Conservation (phyloP, 768 basidiomycete species). For the Galerina sulciceps region DNA sequence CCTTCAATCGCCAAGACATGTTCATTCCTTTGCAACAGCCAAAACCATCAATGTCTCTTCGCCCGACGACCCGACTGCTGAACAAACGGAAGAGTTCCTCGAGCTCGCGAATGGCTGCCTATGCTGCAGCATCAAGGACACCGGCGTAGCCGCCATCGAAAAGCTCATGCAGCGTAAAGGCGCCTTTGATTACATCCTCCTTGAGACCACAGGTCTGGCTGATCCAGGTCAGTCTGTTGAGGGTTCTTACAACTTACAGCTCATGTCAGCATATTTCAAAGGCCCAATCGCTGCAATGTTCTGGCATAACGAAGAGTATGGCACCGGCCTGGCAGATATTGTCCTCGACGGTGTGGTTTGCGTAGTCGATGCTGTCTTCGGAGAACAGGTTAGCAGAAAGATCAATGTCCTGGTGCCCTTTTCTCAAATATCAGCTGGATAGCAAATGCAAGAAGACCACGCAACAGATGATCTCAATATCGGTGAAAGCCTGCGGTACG, state of each 20-base stretch:
- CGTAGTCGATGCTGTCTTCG: constrained; percentile 90
- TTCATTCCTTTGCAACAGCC: constrained; percentile 46
- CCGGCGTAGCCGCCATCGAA: constrained; percentile 92
- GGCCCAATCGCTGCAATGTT: constrained; percentile 89
- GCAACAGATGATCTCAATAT: constrained; percentile 49
- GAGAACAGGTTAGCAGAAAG: constrained; percentile 41
- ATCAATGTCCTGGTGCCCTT: background rate
- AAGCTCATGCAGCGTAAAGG: constrained; percentile 87
- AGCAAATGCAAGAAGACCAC: constrained; percentile 90
- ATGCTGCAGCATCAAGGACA: constrained; percentile 98
- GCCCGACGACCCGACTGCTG: constrained; percentile 60
- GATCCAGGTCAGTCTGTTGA: constrained; percentile 73
- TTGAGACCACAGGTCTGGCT: constrained; percentile 95
- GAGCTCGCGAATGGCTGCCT: constrained; percentile 96
- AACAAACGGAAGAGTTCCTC: constrained; percentile 82
- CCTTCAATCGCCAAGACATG: constrained; percentile 1
- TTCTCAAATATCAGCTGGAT: constrained; percentile 7
- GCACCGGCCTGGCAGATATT: constrained; percentile 73
- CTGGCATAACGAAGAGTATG: constrained; percentile 86
- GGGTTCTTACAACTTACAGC: background rate
- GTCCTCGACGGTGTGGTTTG: constrained; percentile 88
- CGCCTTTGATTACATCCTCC: constrained; percentile 90
- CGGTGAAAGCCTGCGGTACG: constrained; percentile 82
- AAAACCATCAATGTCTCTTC: constrained; percentile 86
- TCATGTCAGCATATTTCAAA: constrained; percentile 29